Percentiles rank a stretch among this genome's conserved stretches.
These are phyloP conservation scores for Pyrenophora graminea DNA, from an alignment of 2,329 filamentous ascomycete species.

Conservation along the genomic window DNA sequence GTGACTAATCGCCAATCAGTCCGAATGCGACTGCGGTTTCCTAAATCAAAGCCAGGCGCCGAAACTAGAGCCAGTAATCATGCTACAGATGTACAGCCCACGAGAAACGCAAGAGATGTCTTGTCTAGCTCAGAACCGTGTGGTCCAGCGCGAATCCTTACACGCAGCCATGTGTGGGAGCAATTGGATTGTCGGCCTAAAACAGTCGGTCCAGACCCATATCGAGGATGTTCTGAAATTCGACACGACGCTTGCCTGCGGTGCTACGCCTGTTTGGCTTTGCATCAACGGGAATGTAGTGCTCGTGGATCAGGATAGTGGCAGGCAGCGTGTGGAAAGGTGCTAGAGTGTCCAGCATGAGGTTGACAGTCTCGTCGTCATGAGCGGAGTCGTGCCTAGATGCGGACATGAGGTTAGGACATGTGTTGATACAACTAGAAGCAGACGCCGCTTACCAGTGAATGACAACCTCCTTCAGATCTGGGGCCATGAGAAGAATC, in stretches of 20 bases:
- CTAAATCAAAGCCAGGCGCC: background rate
- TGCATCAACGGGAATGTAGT: slow-evolving; percentile 32
- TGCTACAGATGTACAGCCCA: background rate
- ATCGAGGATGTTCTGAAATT: slow-evolving; percentile 37
- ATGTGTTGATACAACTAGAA: background rate
- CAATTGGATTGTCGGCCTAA: background rate
- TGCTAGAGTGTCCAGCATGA: slow-evolving; percentile 32
- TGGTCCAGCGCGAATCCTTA: background rate
- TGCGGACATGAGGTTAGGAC: background rate
- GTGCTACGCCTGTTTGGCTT: slow-evolving; percentile 31
- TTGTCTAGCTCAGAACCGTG: too few species aligned
- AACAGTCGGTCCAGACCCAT: slow-evolving; percentile 24
- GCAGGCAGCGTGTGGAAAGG: slow-evolving; percentile 28
- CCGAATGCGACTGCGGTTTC: background rate
- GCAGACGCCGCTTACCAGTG: slow-evolving; percentile 22
- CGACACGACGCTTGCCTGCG: slow-evolving; percentile 34
- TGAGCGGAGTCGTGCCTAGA: slow-evolving; percentile 35
- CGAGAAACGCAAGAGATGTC: background rate
- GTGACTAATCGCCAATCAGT: background rate
- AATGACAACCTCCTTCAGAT: slow-evolving; percentile 32
- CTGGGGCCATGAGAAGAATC: slow-evolving; percentile 32
- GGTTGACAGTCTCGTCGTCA: slow-evolving; percentile 24
- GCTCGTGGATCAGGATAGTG: slow-evolving; percentile 28
- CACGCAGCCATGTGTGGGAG: background rate
- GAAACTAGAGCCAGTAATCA: background rate